Percentiles rank a stretch among this genome's conserved stretches.
phyloP scores from a whole-genome alignment of 169 alveolate genomes.

The Plasmodium gonderi region DNA sequence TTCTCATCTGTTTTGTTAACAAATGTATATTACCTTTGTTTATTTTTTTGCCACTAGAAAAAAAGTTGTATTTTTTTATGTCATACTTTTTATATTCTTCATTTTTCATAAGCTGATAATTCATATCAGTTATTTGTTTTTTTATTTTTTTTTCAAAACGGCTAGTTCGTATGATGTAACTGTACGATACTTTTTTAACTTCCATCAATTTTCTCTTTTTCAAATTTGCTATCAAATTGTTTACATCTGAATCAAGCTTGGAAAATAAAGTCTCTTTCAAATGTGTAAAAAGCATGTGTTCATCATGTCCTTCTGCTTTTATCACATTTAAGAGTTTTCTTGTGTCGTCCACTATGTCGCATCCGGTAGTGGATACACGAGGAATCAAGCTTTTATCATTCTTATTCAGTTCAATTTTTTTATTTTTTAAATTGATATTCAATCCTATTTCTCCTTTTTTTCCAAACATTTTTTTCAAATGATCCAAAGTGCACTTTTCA shows the following conservation, averaged over 20 bases:
- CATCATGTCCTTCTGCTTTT: conserved; percentile 19
- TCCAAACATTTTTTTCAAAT: background rate
- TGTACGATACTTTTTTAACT: conserved; percentile 24
- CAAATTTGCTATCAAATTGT: background rate
- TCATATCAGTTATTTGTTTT: conserved; percentile 37
- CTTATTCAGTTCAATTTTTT: conserved; percentile 12
- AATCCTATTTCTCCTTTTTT: conserved; percentile 45
- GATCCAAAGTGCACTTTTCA: conserved; percentile 15
- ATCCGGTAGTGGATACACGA: conserved; percentile 9
- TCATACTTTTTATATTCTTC: conserved; percentile 70
- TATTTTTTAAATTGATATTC: conserved; percentile 22
- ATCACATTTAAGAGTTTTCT: background rate
- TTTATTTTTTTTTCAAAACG: conserved; percentile 24
- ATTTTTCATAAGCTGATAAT: conserved; percentile 15
- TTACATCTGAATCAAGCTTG: background rate
- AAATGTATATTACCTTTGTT: conserved; percentile 92
- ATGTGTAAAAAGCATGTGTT: background rate
- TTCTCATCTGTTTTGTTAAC: conserved; percentile 88
- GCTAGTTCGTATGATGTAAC: conserved; percentile 24
- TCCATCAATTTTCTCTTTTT: conserved; percentile 47
- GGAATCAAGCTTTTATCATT: conserved; percentile 46
- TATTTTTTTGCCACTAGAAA: conserved; percentile 87
- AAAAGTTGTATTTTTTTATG: conserved; percentile 87
- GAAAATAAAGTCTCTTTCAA: background rate
- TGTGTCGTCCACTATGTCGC: conserved; percentile 67